Conservation (phyloP, 2,329 filamentous ascomycete species). For the Scedosporium dehoogii region DNA sequence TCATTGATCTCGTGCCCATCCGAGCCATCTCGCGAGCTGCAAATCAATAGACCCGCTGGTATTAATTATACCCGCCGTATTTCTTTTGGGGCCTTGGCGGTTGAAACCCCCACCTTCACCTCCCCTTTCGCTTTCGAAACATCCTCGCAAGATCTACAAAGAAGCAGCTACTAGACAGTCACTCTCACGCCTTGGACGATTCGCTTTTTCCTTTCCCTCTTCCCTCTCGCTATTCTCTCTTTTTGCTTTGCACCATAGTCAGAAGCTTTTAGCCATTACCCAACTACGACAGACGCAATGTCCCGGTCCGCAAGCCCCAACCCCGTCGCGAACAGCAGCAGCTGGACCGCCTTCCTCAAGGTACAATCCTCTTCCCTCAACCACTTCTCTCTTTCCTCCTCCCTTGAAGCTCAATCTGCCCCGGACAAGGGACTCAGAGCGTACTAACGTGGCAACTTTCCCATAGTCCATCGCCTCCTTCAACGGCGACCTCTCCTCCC, state of each 20-base stretch:
- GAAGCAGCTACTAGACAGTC: neutral
- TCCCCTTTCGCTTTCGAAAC: neutral
- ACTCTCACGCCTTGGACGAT: neutral
- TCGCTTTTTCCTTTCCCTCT: neutral
- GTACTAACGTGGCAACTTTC: neutral
- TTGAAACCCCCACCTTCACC: neutral
- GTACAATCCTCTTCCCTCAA: slow-evolving; percentile 18
- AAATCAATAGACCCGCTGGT: neutral
- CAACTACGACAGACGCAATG: slow-evolving; percentile 14
- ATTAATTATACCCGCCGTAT: neutral
- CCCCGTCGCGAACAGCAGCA: slow-evolving; percentile 30
- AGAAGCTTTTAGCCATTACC: neutral
- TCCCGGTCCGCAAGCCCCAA: slow-evolving; percentile 18
- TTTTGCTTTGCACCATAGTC: neutral
- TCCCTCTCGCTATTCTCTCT: neutral
- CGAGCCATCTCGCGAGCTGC: neutral
- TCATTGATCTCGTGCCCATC: neutral
- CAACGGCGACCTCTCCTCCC: slow-evolving; percentile 69
- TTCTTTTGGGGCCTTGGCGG: neutral
- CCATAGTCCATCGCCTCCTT: slow-evolving; percentile 65
- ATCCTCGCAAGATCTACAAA: neutral
- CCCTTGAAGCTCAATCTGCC: neutral
- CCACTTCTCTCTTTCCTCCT: neutral
- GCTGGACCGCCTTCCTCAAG: slow-evolving; percentile 44
- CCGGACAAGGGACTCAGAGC: neutral